Percentiles rank a stretch among this genome's conserved stretches.
Conservation (phyloP, 1,284 basidiomycete species). For the Mycosarcoma mackinlayi region DNA sequence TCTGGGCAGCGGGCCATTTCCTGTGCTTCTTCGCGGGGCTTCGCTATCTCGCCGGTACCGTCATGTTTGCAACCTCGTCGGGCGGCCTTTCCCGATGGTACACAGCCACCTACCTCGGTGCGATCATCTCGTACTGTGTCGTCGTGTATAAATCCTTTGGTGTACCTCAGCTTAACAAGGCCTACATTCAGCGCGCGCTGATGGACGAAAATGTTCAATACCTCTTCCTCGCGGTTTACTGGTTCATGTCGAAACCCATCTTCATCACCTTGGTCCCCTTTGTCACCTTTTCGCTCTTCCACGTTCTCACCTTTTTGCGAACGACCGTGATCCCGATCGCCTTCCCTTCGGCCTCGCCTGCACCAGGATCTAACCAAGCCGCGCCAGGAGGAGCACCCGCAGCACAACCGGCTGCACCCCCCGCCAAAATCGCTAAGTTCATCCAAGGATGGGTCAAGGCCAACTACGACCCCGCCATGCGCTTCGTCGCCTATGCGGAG, state of each 20-base stretch:
- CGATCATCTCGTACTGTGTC: slow-evolving; percentile 68
- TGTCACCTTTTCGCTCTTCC: slow-evolving; percentile 68
- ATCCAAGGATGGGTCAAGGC: slow-evolving; percentile 68
- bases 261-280: slow-evolving; percentile 67
- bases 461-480: slow-evolving; percentile 69
- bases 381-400: slow-evolving; percentile 32
- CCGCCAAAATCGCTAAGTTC: slow-evolving; percentile 61
- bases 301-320: slow-evolving; percentile 64
- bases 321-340: slow-evolving; percentile 60
- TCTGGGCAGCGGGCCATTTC: slow-evolving; percentile 68
- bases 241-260: slow-evolving; percentile 68
- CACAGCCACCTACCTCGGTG: slow-evolving; percentile 63
- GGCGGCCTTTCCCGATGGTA: slow-evolving; percentile 63
- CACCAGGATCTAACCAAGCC: slow-evolving; percentile 31
- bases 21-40: slow-evolving; percentile 65
- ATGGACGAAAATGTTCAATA: slow-evolving; percentile 69
- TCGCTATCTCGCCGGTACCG: slow-evolving; percentile 58
- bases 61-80: slow-evolving; percentile 53
- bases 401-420: slow-evolving; percentile 32
- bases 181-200: slow-evolving; percentile 66
- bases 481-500: slow-evolving; percentile 67
- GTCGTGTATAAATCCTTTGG: slow-evolving; percentile 68
- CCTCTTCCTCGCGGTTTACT: slow-evolving; percentile 66
- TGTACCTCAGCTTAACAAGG: slow-evolving; percentile 63
- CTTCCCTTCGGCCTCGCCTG: slow-evolving; percentile 46